phyloP scores from a whole-genome alignment of 2,329 filamentous ascomycete genomes.

The Alternaria ventricosa region DNA sequence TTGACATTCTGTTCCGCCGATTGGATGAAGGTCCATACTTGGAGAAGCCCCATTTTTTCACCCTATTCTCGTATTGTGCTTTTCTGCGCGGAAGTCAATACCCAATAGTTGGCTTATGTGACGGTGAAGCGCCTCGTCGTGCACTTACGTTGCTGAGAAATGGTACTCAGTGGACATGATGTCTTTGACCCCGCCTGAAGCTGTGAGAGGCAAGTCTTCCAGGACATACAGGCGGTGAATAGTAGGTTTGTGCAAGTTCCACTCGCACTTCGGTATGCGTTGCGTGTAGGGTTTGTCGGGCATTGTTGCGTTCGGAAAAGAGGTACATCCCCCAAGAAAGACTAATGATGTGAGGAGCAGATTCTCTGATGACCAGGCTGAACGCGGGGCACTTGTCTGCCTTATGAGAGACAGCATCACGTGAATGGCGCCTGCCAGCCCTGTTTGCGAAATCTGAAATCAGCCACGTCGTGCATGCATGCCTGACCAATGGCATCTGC shows the following conservation, averaged over 20 bases:
- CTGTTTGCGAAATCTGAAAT: background rate
- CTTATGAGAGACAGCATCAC: fast-evolving
- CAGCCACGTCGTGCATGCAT: background rate
- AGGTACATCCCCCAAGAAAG: background rate
- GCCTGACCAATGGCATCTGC: background rate
- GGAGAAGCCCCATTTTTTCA: background rate
- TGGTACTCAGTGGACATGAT: background rate
- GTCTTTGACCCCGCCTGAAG: background rate
- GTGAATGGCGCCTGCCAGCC: background rate
- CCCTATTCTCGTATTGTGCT: background rate
- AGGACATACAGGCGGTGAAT: background rate
- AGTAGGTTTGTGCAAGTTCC: background rate
- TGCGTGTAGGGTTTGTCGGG: background rate
- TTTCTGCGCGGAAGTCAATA: background rate
- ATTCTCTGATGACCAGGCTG: background rate
- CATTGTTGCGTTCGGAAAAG: background rate
- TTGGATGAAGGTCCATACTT: background rate
- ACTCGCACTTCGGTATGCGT: background rate
- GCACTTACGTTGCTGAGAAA: background rate
- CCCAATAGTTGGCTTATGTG: no score
- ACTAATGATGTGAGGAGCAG: background rate
- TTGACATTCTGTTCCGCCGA: background rate
- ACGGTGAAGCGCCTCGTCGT: background rate
- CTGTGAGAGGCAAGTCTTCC: background rate
- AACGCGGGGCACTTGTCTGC: background rate